These are phyloP conservation scores for Colletotrichum neosansevieriae DNA, from an alignment of 2,329 filamentous ascomycete genomes.

Conservation along the genomic window DNA sequence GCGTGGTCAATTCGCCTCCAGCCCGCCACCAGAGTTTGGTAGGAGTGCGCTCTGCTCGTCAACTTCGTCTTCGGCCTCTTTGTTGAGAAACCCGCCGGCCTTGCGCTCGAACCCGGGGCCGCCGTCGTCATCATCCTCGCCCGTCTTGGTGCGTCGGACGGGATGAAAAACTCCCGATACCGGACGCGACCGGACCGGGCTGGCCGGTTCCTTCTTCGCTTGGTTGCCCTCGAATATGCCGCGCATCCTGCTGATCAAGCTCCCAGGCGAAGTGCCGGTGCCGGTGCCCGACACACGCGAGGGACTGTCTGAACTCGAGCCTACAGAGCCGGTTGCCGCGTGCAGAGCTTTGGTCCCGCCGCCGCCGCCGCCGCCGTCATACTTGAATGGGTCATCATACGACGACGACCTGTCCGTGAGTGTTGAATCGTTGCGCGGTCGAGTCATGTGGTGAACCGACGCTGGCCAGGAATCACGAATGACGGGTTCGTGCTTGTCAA, in stretches of 20 bases:
- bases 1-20: conserved; percentile 53
- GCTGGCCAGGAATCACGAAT: conserved; percentile 50
- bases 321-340: conserved; percentile 7
- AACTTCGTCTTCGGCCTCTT: conserved; percentile 40
- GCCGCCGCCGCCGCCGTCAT: conserved; percentile 33
- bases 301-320: conserved; percentile 22
- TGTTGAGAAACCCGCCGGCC: conserved; percentile 40
- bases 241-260: conserved; percentile 55
- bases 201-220: conserved; percentile 32
- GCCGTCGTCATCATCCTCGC: conserved; percentile 41
- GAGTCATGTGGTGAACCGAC: conserved; percentile 31
- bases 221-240: conserved; percentile 52
- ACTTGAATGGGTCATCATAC: conserved; percentile 46
- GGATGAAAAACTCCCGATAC: conserved; percentile 44
- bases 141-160: conserved; percentile 30
- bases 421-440: conserved; percentile 44
- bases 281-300: conserved; percentile 12
- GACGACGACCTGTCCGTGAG: conserved; percentile 42
- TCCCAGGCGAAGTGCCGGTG: conserved; percentile 42
- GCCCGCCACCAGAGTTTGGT: conserved; percentile 36
- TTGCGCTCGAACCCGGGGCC: conserved; percentile 22
- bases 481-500: conserved; percentile 49
- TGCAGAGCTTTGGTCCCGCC: conserved; percentile 27
- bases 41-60: conserved; percentile 50
- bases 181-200: conserved; percentile 43